Conservation (phyloP, 1,139 yeast genomes). For the Suhomyces kunorum region DNA sequence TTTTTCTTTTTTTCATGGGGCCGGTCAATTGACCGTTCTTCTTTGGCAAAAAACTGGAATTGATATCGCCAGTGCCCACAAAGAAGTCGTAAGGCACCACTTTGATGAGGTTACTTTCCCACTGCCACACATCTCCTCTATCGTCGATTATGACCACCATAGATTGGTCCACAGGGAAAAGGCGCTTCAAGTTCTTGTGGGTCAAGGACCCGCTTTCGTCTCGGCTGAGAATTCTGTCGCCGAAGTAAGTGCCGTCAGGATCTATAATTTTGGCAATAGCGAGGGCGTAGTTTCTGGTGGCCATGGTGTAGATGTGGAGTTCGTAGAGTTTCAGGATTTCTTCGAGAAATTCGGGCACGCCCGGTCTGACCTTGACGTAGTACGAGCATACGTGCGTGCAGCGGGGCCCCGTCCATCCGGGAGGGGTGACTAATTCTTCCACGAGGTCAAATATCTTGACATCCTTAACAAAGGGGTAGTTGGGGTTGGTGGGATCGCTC, state of each 20-base stretch:
- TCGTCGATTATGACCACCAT: constrained; percentile 98
- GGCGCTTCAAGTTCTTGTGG: constrained; percentile 81
- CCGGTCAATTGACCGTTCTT: constrained; percentile 71
- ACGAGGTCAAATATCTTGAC: constrained; percentile 75
- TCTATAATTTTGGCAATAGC: constrained; percentile 90
- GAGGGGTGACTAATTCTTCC: constrained; percentile 68
- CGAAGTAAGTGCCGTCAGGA: constrained; percentile 83
- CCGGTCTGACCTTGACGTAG: constrained; percentile 91
- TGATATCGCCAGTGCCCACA: constrained; percentile 97
- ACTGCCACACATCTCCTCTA: constrained; percentile 98
- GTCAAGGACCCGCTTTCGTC: constrained; percentile 94
- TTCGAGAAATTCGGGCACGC: constrained; percentile 69
- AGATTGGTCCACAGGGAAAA: constrained; percentile 94
- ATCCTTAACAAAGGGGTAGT: constrained; percentile 79
- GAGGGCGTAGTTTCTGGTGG: constrained; percentile 92
- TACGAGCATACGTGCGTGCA: constrained; percentile 75
- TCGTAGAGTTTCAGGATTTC: constrained; percentile 69
- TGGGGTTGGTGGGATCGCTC: constrained; percentile 79
- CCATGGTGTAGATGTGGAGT: constrained; percentile 97
- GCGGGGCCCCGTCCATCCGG: constrained; percentile 58
- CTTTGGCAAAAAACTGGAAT: constrained; percentile 86
- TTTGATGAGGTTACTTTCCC: constrained; percentile 89
- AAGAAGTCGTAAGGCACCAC: constrained; percentile 96
- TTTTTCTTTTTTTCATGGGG: constrained; percentile 61
- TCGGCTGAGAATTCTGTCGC: constrained; percentile 86